These are phyloP conservation scores for Kregervanrija fluxuum DNA, from an alignment of 805 yeast genomes.

Conservation along the genomic window DNA sequence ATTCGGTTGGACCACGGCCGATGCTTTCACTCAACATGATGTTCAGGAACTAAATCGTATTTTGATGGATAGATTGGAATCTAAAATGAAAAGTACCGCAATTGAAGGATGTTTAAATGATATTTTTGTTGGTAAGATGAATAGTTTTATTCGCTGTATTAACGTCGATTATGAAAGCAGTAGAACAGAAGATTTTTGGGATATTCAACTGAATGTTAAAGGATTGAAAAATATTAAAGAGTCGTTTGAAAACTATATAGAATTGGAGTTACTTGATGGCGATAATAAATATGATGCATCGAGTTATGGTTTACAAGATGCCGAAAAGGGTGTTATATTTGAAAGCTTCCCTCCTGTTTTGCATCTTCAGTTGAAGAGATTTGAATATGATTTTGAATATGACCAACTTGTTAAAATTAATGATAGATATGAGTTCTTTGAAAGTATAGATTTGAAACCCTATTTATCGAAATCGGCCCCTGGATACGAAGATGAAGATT, in stretches of 20 bases:
- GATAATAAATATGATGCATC: slow-evolving; percentile 95
- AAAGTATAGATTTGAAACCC: slow-evolving; percentile 70
- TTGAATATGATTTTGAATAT: slow-evolving; percentile 86
- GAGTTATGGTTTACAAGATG: slow-evolving; percentile 86
- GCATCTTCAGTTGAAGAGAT: slow-evolving; percentile 88
- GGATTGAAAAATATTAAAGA: slow-evolving; percentile 63
- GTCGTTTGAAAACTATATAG: slow-evolving; percentile 81
- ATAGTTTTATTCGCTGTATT: slow-evolving; percentile 85
- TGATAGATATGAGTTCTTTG: slow-evolving; percentile 86
- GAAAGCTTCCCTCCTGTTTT: slow-evolving; percentile 86
- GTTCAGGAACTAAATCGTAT: slow-evolving; percentile 95
- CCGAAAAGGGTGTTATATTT: slow-evolving; percentile 92
- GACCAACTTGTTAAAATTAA: slow-evolving; percentile 87
- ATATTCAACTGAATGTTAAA: slow-evolving; percentile 90
- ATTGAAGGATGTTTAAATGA: slow-evolving; percentile 72
- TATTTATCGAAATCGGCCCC: slow-evolving; percentile 57
- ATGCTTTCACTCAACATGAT: slow-evolving; percentile 96
- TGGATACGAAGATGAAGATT: slow-evolving; percentile 40
- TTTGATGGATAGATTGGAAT: slow-evolving; percentile 87
- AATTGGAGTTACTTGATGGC: slow-evolving; percentile 83
- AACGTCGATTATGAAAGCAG: slow-evolving; percentile 91
- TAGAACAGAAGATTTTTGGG: slow-evolving; percentile 95
- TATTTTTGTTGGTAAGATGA: slow-evolving; percentile 95
- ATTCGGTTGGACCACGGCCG: slow-evolving; percentile 95
- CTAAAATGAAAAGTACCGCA: slow-evolving; percentile 81